Conservation (phyloP, 306 rosid species). For the Dryas drummondii region DNA sequence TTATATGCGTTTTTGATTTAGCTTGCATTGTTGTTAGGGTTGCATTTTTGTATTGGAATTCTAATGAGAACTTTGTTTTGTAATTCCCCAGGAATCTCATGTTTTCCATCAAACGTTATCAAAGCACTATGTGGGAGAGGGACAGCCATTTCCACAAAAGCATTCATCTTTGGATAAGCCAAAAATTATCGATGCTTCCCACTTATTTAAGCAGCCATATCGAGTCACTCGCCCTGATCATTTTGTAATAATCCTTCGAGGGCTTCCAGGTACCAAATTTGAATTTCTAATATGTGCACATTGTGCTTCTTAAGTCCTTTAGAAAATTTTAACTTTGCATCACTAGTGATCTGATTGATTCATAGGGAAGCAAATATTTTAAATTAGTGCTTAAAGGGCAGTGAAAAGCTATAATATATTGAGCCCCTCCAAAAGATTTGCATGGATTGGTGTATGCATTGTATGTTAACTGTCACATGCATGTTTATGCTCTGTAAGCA, state of each 20-base stretch:
- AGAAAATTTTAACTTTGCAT: not conserved
- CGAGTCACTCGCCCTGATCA: slow-evolving; percentile 86
- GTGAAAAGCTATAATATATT: not conserved
- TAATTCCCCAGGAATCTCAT: slow-evolving; percentile 29
- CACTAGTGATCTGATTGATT: not conserved
- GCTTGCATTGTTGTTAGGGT: slow-evolving; percentile 11
- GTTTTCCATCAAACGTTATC: slow-evolving; percentile 23
- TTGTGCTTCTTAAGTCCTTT: not conserved
- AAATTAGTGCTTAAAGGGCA: not conserved
- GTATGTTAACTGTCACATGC: not conserved
- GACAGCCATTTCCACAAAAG: slow-evolving; percentile 34
- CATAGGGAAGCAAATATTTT: not conserved
- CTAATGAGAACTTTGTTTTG: not conserved
- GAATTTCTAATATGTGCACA: not conserved
- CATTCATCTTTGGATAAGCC: slow-evolving; percentile 42
- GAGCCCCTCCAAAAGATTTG: not conserved
- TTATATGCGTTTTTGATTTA: slow-evolving; percentile 10
- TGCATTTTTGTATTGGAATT: not conserved
- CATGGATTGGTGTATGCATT: not conserved
- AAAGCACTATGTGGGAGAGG: slow-evolving; percentile 36
- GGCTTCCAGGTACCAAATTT: slow-evolving; percentile 76
- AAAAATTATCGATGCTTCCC: slow-evolving; percentile 48
- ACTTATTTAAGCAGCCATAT: slow-evolving; percentile 61
- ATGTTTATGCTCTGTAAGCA: not conserved
- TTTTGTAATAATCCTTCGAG: slow-evolving; percentile 80